Evolutionary conservation across 306 rosid genomes (phyloP), one percentile per base, ranked within the genome.

Genomic region (Vigna nakashimae): DNA sequence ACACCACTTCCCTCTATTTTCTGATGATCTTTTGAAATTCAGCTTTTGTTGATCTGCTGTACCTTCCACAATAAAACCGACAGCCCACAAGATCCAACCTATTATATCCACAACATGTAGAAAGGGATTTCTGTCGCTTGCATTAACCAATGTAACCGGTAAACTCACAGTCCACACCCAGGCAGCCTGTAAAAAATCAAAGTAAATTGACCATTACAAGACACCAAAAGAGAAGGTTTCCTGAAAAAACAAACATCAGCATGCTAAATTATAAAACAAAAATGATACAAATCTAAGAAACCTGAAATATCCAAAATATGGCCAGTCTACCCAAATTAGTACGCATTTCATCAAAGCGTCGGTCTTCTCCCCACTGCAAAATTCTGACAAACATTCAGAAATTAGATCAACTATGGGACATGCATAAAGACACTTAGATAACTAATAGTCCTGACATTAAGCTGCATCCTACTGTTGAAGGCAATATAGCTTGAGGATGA

Each of bases 141-240:
- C 90, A 87, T 95, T 95, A 55, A 91, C 96, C 51, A 95, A 69
- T 1, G 98, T 95, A 50, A 92, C 90, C 22, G 98, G 99, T 79
- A 92, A 91, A 82, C 98, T 92, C 80, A 95, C 99, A 28, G 94
- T 48, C 98, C 99, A 95, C 58, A 95, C 98, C 99, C 99, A 95
- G 65, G 90, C 90, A 77, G 98, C 98, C 99, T 95, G 89, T 68
- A 87, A 62, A 13, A 78, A 57, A 69, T 34, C 13, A 16, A 75
- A 60, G 24, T 6, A 67, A 42, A 43, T 48, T 50, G 57, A 59
- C 51, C 12, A 38, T 71, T 6, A 66, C 16, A 71, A 58, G n/a
- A 60, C 62, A 59, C 48, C 36, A 78, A 75, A 80, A 15, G 17
- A 68, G 20, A 83, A 55, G 20, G 13, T 49, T 67, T 66, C 30